Percentiles rank a stretch among this genome's conserved stretches.
These are phyloP conservation scores for Tephrocybe sp. DNA, from an alignment of 768 basidiomycete species.

Conservation along the genomic window DNA sequence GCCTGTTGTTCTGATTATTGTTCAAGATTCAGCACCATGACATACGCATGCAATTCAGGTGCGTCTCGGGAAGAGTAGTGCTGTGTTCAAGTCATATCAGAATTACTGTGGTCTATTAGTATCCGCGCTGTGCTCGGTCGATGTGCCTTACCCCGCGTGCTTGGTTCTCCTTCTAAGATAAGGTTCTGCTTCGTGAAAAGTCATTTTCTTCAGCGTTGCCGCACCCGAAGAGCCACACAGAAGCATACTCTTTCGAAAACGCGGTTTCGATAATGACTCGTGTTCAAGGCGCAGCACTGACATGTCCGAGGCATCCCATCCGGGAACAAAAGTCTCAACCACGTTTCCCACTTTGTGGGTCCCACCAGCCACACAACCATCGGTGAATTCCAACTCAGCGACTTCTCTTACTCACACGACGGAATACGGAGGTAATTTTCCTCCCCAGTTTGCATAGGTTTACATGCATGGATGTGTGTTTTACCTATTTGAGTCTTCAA, in stretches of 20 bases:
- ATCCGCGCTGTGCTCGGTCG: no score
- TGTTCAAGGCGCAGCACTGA: not conserved
- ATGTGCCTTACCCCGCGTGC: not conserved
- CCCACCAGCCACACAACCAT: not conserved
- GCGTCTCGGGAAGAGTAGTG: no score
- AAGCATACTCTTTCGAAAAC: not conserved
- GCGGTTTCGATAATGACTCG: not conserved
- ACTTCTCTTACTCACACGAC: not conserved
- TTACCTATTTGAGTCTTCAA: not conserved
- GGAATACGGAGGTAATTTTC: not conserved
- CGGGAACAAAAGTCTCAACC: not conserved
- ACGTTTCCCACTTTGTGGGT: not conserved
- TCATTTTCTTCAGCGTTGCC: not conserved
- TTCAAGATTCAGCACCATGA: no score
- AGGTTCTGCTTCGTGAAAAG: no score
- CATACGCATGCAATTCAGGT: no score
- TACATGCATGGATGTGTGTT: not conserved
- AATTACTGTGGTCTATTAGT: no score
- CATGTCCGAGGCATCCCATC: not conserved
- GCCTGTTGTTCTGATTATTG: not conserved
- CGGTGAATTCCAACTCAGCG: constrained; percentile 4
- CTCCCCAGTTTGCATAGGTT: not conserved
- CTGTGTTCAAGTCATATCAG: no score
- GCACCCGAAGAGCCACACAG: not conserved
- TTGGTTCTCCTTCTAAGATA: not conserved